These are phyloP conservation scores for Hypocrella siamensis DNA, from an alignment of 2,329 filamentous ascomycete species.

Conservation along the genomic window DNA sequence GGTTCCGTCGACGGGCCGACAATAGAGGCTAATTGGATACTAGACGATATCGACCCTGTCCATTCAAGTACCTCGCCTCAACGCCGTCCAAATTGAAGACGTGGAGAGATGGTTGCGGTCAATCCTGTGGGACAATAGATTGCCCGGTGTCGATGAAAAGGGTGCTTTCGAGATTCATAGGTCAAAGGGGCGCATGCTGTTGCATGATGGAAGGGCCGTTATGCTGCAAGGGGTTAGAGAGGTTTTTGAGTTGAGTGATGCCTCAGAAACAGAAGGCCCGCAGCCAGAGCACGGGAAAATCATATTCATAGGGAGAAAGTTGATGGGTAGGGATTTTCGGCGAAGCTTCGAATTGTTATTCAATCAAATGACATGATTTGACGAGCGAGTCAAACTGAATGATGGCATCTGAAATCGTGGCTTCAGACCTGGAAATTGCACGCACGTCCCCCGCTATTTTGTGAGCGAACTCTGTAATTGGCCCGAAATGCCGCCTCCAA, in stretches of 20 bases:
- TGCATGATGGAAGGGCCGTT: constrained; percentile 49
- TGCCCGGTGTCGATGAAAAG: constrained; percentile 29
- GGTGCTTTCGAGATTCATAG: constrained; percentile 66
- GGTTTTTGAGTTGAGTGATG: constrained; percentile 80
- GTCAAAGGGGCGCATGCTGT: constrained; percentile 62
- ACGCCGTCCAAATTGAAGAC: constrained; percentile 36
- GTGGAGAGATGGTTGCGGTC: constrained; percentile 74
- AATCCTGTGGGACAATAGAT: constrained; percentile 64
- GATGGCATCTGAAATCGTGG: too few species aligned
- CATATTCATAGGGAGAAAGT: constrained; percentile 44
- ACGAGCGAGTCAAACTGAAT: neutral
- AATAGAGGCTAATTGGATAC: neutral
- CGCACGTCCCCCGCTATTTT: too few species aligned
- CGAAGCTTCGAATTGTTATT: constrained; percentile 22
- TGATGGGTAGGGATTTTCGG: constrained; percentile 35
- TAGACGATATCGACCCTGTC: constrained; percentile 75
- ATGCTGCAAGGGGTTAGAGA: constrained; percentile 87
- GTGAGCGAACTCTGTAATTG: too few species aligned
- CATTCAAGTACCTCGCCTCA: constrained; percentile 48
- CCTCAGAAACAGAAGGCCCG: constrained; percentile 17
- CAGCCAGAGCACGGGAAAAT: constrained; percentile 34
- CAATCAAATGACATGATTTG: constrained; percentile 5
- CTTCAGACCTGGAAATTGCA: too few species aligned
- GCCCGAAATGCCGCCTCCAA: too few species aligned
- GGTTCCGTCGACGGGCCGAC: neutral